Conservation (phyloP, 257 asterid genomes). For the Cordia subcordata region DNA sequence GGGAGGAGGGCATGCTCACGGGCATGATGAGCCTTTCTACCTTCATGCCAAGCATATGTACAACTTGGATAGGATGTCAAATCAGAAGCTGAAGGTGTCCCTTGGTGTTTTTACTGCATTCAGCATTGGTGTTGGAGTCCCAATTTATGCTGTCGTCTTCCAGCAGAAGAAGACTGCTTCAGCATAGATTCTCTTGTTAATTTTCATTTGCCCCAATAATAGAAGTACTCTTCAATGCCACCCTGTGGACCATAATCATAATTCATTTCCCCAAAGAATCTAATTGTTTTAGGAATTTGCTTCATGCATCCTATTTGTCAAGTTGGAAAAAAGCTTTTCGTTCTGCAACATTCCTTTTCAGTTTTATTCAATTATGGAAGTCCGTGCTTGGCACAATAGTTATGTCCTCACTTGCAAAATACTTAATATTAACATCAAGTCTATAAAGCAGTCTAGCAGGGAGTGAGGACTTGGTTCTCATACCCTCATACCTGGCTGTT, state of each 20-base stretch:
- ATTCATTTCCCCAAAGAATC: neutral
- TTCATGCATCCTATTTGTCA: neutral
- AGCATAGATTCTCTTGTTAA: slow-evolving; percentile 27
- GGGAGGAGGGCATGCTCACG: slow-evolving; percentile 68
- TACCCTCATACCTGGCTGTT: too few relatives aligned
- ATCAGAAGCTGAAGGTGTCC: slow-evolving; percentile 52
- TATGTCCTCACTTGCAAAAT: too few relatives aligned
- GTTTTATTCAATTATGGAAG: neutral
- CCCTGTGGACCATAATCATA: neutral
- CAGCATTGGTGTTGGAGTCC: slow-evolving; percentile 74
- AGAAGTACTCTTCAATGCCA: slow-evolving; percentile 20
- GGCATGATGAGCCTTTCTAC: slow-evolving; percentile 78
- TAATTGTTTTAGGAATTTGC: neutral
- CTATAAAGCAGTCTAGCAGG: too few relatives aligned
- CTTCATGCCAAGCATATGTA: slow-evolving; percentile 94
- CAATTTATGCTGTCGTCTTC: slow-evolving; percentile 63
- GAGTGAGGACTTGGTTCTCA: too few relatives aligned
- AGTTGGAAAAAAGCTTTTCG: neutral
- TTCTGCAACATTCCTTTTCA: neutral
- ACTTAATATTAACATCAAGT: too few relatives aligned
- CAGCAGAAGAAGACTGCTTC: slow-evolving; percentile 84
- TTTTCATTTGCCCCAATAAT: slow-evolving; percentile 23
- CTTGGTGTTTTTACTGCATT: slow-evolving; percentile 59
- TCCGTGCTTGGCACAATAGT: too few relatives aligned
- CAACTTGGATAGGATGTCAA: slow-evolving; percentile 75